Evolutionary conservation across 2,329 filamentous ascomycete genomes (phyloP), one percentile per base, ranked within the genome.

Genomic region (Davidsoniella virescens): DNA sequence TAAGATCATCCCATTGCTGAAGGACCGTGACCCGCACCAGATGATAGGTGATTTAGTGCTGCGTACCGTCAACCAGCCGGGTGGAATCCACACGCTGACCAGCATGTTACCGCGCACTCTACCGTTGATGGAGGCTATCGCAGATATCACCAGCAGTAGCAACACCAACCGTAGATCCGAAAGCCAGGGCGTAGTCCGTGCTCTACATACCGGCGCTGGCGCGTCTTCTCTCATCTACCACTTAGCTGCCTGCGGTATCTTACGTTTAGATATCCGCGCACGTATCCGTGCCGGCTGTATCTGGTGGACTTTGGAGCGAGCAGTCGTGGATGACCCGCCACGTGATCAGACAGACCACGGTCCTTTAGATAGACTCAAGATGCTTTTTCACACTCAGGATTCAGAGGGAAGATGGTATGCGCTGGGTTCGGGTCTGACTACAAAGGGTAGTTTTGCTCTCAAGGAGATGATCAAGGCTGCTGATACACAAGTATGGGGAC

Each of bases 21-120:
- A 80, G 39, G 65, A 67, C 12, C 70, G 68, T 10, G 86, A 84
- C 57, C 83, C 84, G 2, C 83, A 87, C 58, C 65, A 80, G 42
- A 73, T 78, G 16, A 70, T 83, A 10, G 64, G 71, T 17, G 75
- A 80, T 55, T 66, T 75, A 42, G 67, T 87, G 53, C 71, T 70
- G 49, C 67, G 65, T 3, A 65, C 80, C 6, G 71, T 80, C 53
- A 82, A 82, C 59, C 66, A 70, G 39, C 60, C 69, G 38, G 67
- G 61, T 48, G 72, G 60, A 57, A 84, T 67, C 59, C 71, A 63
- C 57, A 71, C 57, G 57, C 73, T 69, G 63, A 78, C 67, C 57
- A 65, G 62, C 53, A 78, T 67, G 59, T 65, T 84, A 25, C 70
- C 72, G 1, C 62, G 70, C 17, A 80, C 83, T 5, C 69, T 87